These are phyloP conservation scores for Akanthomyces dipterigenus DNA, from an alignment of 2,329 filamentous ascomycete genomes.

Conservation along the genomic window DNA sequence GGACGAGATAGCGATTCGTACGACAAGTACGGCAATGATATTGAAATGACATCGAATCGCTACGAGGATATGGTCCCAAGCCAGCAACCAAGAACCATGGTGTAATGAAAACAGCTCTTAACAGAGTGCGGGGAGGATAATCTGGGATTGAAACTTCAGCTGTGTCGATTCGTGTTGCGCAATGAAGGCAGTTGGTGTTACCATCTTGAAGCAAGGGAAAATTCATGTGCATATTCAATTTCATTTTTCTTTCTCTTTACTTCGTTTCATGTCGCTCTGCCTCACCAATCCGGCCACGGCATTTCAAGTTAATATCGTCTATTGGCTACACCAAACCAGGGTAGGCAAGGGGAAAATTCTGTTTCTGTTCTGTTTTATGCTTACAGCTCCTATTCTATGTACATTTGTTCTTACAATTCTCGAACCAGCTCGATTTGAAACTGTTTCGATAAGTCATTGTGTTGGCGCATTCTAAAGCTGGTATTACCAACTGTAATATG, in stretches of 20 bases:
- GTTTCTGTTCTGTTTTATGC: not conserved
- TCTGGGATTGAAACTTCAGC: not conserved
- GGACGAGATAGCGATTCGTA: conserved; percentile 20
- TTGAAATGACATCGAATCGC: conserved; percentile 45
- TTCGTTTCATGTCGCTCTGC: not conserved
- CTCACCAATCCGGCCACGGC: not conserved
- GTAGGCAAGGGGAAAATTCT: not conserved
- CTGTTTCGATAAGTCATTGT: conserved; percentile 14
- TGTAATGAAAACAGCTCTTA: conserved; percentile 18
- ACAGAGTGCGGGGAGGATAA: not conserved
- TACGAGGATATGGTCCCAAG: conserved; percentile 54
- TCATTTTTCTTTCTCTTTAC: not conserved
- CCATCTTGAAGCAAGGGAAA: not conserved
- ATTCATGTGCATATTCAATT: not conserved
- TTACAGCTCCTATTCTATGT: conserved; percentile 22
- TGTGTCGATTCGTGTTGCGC: not conserved
- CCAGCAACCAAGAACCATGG: conserved; percentile 39
- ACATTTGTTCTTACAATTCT: conserved; percentile 21
- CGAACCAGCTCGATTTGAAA: not conserved
- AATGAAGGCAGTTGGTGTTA: not conserved
- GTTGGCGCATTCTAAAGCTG: not conserved
- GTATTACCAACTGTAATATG: conserved; percentile 82
- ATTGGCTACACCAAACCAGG: conserved; percentile 16
- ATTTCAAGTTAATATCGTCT: not conserved
- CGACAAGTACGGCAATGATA: conserved; percentile 32